A percentile compares a stretch with the other conserved stretches of the same genome.
Evolutionary conservation across 345 rosid species (phyloP).

Genomic region (Citrus australasica): DNA sequence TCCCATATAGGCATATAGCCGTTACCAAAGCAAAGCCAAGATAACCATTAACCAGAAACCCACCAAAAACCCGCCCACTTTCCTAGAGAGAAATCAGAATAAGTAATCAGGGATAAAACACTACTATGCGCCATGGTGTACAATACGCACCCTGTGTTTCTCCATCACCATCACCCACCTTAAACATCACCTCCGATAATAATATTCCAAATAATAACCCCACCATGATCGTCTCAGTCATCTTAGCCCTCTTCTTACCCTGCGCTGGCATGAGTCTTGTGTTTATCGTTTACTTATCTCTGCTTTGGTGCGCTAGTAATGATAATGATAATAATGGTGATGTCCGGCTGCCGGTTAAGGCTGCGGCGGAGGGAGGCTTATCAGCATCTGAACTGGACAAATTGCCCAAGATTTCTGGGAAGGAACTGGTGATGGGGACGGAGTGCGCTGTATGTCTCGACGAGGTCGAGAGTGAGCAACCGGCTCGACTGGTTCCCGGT

Average conservation of each 20-base stretch:
- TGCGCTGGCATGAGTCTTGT: slow-evolving; percentile 62
- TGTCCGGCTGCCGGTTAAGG: slow-evolving; percentile 24
- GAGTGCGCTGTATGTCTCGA: slow-evolving; percentile 90
- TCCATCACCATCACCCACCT: slow-evolving; percentile 17
- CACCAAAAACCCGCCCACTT: background rate
- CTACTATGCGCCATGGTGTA: slow-evolving; percentile 25
- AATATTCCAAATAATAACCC: background rate
- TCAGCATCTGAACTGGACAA: slow-evolving; percentile 56
- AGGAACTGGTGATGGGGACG: slow-evolving; percentile 53
- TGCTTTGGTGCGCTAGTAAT: slow-evolving; percentile 46
- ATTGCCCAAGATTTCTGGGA: slow-evolving; percentile 61
- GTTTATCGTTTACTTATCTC: slow-evolving; percentile 53
- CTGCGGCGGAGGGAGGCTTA: slow-evolving; percentile 39
- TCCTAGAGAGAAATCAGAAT: no score
- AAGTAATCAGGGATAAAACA: background rate
- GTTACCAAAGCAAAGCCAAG: no score
- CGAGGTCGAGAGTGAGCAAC: slow-evolving; percentile 54
- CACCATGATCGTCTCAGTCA: slow-evolving; percentile 46
- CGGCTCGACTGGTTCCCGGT: slow-evolving; percentile 68
- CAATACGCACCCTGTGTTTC: slow-evolving; percentile 24
- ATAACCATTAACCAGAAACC: background rate
- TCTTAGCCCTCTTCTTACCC: slow-evolving; percentile 68
- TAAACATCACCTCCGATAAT: background rate
- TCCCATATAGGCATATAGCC: background rate
- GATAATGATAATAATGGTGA: slow-evolving; percentile 1